These are phyloP conservation scores for Apiospora hydei DNA, from an alignment of 2,329 filamentous ascomycete genomes.

Conservation along the genomic window DNA sequence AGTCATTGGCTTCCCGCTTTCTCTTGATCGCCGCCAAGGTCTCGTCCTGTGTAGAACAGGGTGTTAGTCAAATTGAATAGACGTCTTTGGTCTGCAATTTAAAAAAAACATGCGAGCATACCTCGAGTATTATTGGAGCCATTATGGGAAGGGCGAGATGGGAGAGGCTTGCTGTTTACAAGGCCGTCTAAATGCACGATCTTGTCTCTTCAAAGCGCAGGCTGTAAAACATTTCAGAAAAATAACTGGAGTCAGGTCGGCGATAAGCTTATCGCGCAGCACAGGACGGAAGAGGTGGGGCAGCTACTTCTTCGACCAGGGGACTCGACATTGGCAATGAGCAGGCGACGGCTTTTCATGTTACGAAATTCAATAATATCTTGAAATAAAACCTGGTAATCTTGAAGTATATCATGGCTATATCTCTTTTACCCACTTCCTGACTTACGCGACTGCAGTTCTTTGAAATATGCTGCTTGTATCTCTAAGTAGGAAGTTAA, in stretches of 20 bases:
- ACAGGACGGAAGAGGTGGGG: background rate
- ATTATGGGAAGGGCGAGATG: constrained; percentile 31
- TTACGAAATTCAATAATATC: background rate
- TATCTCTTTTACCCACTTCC: no score
- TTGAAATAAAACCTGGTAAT: no score
- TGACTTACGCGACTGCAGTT: background rate
- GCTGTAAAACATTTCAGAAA: constrained; percentile 25
- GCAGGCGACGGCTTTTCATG: background rate
- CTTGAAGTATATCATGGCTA: background rate
- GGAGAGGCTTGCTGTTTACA: constrained; percentile 7
- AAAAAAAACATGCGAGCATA: background rate
- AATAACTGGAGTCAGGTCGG: constrained; percentile 12
- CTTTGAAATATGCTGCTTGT: background rate
- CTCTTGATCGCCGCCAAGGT: constrained; percentile 51
- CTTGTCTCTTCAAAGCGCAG: constrained; percentile 18
- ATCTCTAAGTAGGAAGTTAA: background rate
- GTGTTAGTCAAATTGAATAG: background rate
- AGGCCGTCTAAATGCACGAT: constrained; percentile 16
- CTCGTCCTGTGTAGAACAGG: constrained; percentile 36
- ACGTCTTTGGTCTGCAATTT: background rate
- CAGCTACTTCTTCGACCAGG: background rate
- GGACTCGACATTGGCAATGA: background rate
- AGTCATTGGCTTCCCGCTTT: constrained; percentile 54
- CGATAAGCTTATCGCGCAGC: constrained; percentile 17
- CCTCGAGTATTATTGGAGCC: constrained; percentile 33